Conservation (phyloP, 345 rosid genomes). For the Clausena lansium region DNA sequence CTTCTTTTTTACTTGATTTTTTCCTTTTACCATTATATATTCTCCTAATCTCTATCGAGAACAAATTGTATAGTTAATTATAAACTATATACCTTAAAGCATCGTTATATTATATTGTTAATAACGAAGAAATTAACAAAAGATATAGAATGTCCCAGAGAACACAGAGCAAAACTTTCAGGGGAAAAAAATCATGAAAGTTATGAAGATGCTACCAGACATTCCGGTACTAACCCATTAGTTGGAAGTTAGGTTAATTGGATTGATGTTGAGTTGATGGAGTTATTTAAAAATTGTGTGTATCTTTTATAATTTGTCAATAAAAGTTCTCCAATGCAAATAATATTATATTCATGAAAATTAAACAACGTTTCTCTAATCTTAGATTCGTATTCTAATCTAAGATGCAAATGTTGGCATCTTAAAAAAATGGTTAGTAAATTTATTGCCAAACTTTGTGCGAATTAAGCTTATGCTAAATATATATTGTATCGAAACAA, state of each 20-base stretch:
- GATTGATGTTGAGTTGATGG: neutral
- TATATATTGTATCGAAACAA: no score
- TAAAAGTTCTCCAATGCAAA: no score
- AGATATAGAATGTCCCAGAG: neutral
- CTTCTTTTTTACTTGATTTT: neutral
- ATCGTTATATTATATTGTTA: neutral
- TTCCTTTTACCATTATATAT: neutral
- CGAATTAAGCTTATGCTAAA: no score
- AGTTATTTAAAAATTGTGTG: neutral
- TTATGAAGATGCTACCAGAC: neutral
- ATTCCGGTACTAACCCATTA: neutral
- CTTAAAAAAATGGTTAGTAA: no score
- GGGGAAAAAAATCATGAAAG: neutral
- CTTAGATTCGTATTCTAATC: no score
- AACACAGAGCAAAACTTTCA: neutral
- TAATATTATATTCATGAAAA: no score
- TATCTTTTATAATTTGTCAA: neutral
- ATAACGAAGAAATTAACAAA: neutral
- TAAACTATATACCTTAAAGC: neutral
- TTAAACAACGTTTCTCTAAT: no score
- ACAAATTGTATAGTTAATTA: neutral
- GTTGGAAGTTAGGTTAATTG: neutral
- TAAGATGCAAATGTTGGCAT: no score
- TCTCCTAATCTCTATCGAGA: neutral
- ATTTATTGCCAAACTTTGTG: no score